Evolutionary conservation across 179 eudicot genomes (phyloP).

Genomic region (Silene coronaria): DNA sequence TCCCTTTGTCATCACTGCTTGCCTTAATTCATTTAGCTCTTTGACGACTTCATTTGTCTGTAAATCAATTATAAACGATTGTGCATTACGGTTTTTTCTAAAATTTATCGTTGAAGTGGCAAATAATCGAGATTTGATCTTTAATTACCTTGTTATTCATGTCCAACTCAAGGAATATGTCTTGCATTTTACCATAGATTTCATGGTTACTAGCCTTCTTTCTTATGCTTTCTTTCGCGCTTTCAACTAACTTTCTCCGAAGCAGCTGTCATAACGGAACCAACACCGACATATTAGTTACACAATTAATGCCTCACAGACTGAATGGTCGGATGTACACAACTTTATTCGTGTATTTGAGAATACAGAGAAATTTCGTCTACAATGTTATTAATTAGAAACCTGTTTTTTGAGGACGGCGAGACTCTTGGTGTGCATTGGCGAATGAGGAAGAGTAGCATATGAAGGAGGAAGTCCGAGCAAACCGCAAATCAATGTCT

Average conservation of each 20-base stretch:
- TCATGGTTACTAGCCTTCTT: conserved; percentile 41
- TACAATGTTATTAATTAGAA: not conserved
- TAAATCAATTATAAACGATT: not conserved
- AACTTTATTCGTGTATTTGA: too few relatives aligned
- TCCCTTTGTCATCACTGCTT: conserved; percentile 40
- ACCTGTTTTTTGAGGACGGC: conserved; percentile 28
- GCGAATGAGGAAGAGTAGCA: conserved; percentile 30
- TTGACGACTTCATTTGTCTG: conserved; percentile 33
- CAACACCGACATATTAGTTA: not conserved
- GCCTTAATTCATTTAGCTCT: conserved; percentile 47
- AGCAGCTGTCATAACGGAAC: conserved; percentile 27
- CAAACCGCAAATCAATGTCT: conserved; percentile 30
- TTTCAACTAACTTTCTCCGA: conserved; percentile 48
- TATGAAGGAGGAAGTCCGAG: conserved; percentile 33
- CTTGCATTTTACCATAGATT: conserved; percentile 57
- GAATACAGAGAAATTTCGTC: too few relatives aligned
- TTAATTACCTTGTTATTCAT: conserved; percentile 38
- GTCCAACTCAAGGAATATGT: conserved; percentile 54
- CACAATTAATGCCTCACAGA: not conserved
- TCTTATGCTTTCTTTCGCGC: conserved; percentile 58
- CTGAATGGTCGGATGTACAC: too few relatives aligned
- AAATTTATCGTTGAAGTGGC: not conserved
- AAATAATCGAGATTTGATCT: not conserved
- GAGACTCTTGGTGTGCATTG: conserved; percentile 29
- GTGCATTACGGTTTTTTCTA: not conserved